Conservation (phyloP, 179 eudicot species). For the Silene vulgaris region DNA sequence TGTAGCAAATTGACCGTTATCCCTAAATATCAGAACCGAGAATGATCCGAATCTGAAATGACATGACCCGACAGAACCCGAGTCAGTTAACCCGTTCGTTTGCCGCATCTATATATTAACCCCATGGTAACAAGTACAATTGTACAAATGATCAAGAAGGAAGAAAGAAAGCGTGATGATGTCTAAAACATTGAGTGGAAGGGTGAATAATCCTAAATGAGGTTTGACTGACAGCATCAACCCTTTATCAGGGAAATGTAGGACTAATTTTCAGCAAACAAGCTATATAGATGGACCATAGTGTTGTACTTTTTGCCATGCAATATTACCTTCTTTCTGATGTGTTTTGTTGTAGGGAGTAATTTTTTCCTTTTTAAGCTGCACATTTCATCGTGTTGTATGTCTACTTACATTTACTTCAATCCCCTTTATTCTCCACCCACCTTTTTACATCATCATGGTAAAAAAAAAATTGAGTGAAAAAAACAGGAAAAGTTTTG, state of each 20-base stretch:
- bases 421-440: neutral
- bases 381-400: conserved; percentile 10
- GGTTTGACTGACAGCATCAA: conserved; percentile 3
- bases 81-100: too few relatives aligned
- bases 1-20: too few relatives aligned
- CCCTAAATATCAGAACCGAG: too few relatives aligned
- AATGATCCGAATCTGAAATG: too few relatives aligned
- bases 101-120: too few relatives aligned
- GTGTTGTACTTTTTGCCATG: neutral
- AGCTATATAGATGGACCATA: conserved; percentile 14
- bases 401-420: neutral
- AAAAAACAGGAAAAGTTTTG: too few relatives aligned
- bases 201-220: neutral
- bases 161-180: too few relatives aligned
- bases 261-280: neutral
- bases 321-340: neutral
- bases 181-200: neutral
- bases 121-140: too few relatives aligned
- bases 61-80: too few relatives aligned
- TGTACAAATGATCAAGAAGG: too few relatives aligned
- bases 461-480: neutral
- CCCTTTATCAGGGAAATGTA: conserved; percentile 7
- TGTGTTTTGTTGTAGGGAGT: conserved; percentile 11
- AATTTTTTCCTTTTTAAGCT: conserved; percentile 15
- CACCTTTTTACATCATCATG: neutral